Base-by-base conservation (phyloP, 2,329 filamentous ascomycete genomes). In the Scedosporium apiospermum region DNA sequence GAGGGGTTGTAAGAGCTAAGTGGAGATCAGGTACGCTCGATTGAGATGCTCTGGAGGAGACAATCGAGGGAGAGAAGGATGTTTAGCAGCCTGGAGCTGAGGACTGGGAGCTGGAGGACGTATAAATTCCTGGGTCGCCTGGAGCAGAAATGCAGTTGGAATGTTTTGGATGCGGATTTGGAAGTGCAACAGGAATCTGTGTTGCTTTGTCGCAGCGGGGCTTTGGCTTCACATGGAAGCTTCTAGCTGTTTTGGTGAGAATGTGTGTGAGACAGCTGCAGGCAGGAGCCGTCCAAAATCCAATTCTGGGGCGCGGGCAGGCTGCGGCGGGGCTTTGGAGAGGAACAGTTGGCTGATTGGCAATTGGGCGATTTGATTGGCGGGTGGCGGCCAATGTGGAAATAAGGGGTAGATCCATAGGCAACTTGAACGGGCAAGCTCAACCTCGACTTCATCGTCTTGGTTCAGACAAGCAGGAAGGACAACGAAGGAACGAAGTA, bases 171-270 rank as follows among this genome's bases (percentile, higher is more conserved):
- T n/a, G n/a, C 12, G 30, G 49, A 10, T n/a, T 10, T n/a, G 46
- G 18, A 26, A 23, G 9, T 18, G 23, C 49, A 58, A 26, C 27
- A 16, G 61, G 55, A 58, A 46, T 42, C 21, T 60, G 34, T 26
- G 27, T 26, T 41, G 30, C 41, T 34, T 30, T 16, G 18, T 14
- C 42, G 55, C 21, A 9, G 57, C 51, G 57, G 59, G 51, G 7
- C 44, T 16, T 27, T 55, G 2, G n/a, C 23, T 55, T 41, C 49
- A 18, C 21, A 38, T 68, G 66, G 67, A 68, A 68, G 64, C 64
- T 65, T 65, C 66, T 68, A 68, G 66, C 64, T 65, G 12, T 63
- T 34, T 26, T 9, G 12, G 65, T 64, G 16, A 49, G 44, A n/a
- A 49, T 21, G 18, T n/a, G 18, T n/a, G n/a, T 7, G 6, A 21